phyloP scores from a whole-genome alignment of 1,284 basidiomycete genomes.

The Ustilago cynodontis region DNA sequence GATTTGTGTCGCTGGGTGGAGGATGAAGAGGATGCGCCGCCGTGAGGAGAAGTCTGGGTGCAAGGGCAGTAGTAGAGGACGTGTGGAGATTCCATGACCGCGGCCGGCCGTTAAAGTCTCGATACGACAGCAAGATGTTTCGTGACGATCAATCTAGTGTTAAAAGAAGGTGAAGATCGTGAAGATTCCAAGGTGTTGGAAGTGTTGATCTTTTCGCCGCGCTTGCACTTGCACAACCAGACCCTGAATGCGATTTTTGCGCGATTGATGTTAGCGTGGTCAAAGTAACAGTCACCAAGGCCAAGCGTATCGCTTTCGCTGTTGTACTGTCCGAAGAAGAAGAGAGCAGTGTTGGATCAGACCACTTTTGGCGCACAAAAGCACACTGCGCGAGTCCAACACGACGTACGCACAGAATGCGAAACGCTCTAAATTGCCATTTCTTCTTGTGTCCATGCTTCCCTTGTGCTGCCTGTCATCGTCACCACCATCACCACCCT shows the following conservation, averaged over 20 bases:
- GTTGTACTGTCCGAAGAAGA: too few relatives aligned
- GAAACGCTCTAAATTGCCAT: conserved; percentile 6
- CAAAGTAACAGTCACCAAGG: not conserved
- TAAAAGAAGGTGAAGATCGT: not conserved
- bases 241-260: not conserved
- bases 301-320: too few relatives aligned
- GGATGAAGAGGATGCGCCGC: not conserved
- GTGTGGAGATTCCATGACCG: conserved; percentile 27
- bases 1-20: conserved; percentile 1
- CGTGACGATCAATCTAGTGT: not conserved
- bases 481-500: not conserved
- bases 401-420: not conserved
- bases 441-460: conserved; percentile 8
- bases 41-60: conserved; percentile 11
- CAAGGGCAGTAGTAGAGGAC: conserved; percentile 53
- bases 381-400: conserved; percentile 20
- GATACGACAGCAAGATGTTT: not conserved
- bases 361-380: conserved; percentile 27
- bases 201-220: conserved; percentile 29
- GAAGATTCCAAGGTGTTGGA: conserved; percentile 1
- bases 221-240: not conserved
- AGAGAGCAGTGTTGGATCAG: too few relatives aligned
- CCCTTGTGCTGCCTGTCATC: not conserved
- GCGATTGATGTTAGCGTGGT: not conserved
- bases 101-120: not conserved